A percentile compares a stretch with the other conserved stretches of the same genome.
Conservation (phyloP, 2,329 filamentous ascomycete genomes). For the Chrysoporthe cubensis region DNA sequence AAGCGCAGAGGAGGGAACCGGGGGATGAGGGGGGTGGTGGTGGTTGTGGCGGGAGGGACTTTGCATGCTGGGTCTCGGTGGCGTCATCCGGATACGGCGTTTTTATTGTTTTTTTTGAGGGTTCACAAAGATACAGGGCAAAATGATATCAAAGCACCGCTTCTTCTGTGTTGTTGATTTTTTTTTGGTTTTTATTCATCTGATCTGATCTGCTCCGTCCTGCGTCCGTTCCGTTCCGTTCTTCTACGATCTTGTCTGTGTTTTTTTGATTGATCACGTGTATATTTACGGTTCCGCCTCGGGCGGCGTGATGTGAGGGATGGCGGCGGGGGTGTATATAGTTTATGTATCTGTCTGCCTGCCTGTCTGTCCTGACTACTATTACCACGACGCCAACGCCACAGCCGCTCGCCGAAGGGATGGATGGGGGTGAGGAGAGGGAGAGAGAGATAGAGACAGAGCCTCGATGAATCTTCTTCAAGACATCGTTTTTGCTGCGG, state of each 20-base stretch:
- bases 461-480: not conserved
- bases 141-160: conserved; percentile 26
- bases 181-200: too few relatives aligned
- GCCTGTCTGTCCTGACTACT: too few relatives aligned
- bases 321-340: too few relatives aligned
- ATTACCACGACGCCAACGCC: too few relatives aligned
- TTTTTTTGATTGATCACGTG: not conserved
- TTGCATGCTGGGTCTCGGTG: conserved; percentile 17
- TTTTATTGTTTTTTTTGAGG: not conserved
- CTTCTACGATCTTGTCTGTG: not conserved
- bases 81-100: conserved; percentile 25
- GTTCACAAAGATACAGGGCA: conserved; percentile 21
- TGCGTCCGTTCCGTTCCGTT: not conserved
- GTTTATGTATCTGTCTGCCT: not conserved
- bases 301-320: not conserved
- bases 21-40: not conserved
- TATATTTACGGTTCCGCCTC: not conserved
- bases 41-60: not conserved
- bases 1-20: not conserved
- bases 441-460: not conserved
- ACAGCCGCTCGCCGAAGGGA: too few relatives aligned
- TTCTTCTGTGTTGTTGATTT: not conserved
- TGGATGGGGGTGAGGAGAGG: too few relatives aligned
- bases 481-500: not conserved
- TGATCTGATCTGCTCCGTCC: conserved; percentile 11